A percentile compares a stretch with the other conserved stretches of the same genome.
Conservation (phyloP, 2,329 filamentous ascomycete species). For the Paradendryphiella salina region DNA sequence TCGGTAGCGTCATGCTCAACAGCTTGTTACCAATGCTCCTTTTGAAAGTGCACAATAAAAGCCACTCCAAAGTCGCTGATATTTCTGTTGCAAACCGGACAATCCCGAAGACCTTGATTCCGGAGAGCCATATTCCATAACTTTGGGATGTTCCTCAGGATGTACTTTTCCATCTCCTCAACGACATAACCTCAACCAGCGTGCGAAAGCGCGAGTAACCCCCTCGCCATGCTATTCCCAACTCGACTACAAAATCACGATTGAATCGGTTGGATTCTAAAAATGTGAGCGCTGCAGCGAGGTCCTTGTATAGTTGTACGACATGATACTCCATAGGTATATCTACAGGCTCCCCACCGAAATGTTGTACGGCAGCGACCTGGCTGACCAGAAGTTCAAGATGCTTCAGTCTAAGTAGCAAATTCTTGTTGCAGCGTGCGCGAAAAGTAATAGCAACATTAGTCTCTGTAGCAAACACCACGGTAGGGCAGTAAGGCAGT, state of each 20-base stretch:
- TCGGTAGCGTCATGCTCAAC: background rate
- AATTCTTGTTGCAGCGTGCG: background rate
- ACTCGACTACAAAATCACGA: background rate
- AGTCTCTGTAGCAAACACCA: background rate
- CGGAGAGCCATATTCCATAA: background rate
- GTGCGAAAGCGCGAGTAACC: background rate
- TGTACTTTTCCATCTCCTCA: background rate
- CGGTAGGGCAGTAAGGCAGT: constrained; percentile 1
- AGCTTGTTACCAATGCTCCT: background rate
- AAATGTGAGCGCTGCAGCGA: background rate
- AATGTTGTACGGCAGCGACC: background rate
- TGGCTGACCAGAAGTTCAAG: background rate
- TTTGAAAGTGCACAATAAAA: background rate
- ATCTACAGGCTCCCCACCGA: background rate
- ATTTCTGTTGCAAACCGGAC: background rate
- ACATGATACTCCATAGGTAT: background rate
- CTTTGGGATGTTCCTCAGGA: background rate
- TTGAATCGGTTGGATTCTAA: background rate
- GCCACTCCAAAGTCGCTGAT: background rate
- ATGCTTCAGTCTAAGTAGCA: background rate
- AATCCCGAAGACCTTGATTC: background rate
- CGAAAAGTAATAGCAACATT: background rate
- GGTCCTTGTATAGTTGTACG: background rate
- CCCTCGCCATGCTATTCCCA: background rate
- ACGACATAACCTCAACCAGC: background rate